Conservation (phyloP, 371 early-diverging fungal species). For the Mucor saturninus region DNA sequence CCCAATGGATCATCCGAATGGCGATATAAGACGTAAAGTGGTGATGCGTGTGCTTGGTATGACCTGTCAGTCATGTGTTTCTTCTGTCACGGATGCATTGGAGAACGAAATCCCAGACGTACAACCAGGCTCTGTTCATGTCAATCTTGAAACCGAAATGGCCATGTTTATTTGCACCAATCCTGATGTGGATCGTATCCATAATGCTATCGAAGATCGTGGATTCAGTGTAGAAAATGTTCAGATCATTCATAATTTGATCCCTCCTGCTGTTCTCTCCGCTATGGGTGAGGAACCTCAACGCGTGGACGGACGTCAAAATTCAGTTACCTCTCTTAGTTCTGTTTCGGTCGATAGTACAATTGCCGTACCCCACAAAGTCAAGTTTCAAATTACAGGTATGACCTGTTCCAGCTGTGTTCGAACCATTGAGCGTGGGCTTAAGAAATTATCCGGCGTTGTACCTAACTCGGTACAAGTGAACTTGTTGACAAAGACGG, state of each 20-base stretch:
- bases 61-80: slow-evolving; percentile 88
- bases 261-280: slow-evolving; percentile 31
- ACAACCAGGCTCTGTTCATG: slow-evolving; percentile 38
- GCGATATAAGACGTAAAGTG: slow-evolving; percentile 32
- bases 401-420: slow-evolving; percentile 91
- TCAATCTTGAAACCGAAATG: slow-evolving; percentile 52
- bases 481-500: slow-evolving; percentile 76
- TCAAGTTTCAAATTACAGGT: slow-evolving; percentile 79
- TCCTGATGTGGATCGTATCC: slow-evolving; percentile 32
- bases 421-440: slow-evolving; percentile 72
- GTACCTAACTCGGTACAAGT: slow-evolving; percentile 64
- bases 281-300: not conserved
- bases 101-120: slow-evolving; percentile 33
- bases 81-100: slow-evolving; percentile 40
- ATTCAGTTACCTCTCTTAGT: slow-evolving; percentile 31
- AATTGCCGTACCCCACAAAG: slow-evolving; percentile 38
- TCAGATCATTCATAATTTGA: slow-evolving; percentile 51
- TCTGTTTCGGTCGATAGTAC: slow-evolving; percentile 32
- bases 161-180: slow-evolving; percentile 46
- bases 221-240: slow-evolving; percentile 51
- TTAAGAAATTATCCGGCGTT: slow-evolving; percentile 71
- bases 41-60: slow-evolving; percentile 72
- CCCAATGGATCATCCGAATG: not conserved
- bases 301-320: not conserved
- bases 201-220: slow-evolving; percentile 34